Evolutionary conservation across 441 rosid genomes (phyloP).

Genomic region (Kokia cookei): DNA sequence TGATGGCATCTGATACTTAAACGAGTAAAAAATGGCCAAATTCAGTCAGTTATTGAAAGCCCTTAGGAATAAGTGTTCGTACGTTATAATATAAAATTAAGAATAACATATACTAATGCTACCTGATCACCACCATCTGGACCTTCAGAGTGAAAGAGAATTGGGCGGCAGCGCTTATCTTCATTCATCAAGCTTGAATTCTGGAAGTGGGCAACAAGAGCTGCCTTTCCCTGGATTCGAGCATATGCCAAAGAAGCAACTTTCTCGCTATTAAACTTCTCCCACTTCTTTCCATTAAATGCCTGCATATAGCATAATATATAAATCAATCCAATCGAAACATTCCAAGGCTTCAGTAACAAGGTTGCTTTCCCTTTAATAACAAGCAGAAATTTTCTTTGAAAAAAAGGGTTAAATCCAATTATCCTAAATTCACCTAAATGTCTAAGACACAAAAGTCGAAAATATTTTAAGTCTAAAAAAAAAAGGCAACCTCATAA

Average conservation of each 20-base stretch:
- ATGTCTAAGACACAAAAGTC: not conserved
- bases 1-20: not conserved
- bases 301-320: constrained; percentile 41
- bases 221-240: constrained; percentile 91
- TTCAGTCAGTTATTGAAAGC: not conserved
- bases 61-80: not conserved
- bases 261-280: constrained; percentile 98
- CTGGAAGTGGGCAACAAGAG: constrained; percentile 94
- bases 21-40: not conserved
- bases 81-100: not conserved
- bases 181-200: constrained; percentile 99
- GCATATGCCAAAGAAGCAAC: constrained; percentile 98
- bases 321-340: constrained; percentile 1
- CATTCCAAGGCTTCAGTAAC: not conserved
- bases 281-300: constrained; percentile 98
- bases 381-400: not conserved
- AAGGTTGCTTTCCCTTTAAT: not conserved
- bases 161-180: constrained; percentile 98
- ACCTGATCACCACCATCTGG: constrained; percentile 67
- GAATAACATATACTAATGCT: not conserved
- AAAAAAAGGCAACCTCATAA: constrained; percentile 55
- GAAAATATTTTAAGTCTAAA: not conserved
- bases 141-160: constrained; percentile 67
- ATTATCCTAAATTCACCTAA: not conserved
- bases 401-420: not conserved